Evolutionary conservation across 2,329 filamentous ascomycete genomes (phyloP), one percentile per base, ranked within the genome.

Genomic region (Aspergillus ochraceus): DNA sequence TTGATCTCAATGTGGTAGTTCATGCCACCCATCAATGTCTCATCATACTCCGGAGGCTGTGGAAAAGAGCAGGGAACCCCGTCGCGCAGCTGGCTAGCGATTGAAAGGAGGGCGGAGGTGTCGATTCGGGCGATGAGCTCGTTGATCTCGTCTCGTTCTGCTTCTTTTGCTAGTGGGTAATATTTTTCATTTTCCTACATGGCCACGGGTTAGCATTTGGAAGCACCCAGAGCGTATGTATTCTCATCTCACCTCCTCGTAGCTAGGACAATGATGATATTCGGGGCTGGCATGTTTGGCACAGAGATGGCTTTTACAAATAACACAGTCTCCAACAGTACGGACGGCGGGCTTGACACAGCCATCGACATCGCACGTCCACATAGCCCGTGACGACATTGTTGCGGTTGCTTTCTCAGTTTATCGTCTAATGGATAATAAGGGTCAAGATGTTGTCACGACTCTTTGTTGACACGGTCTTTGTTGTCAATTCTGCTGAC

Each of bases 1-100:
- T 52, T 57, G 54, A 81, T 64, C 49, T 78, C 72, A 47, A 78
- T 64, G 60, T 81, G 77, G 63, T 76, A 81, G 61, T 81, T 80
- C 74, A 76, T 78, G 4, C 76, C 76, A 1, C 77, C 77, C 74
- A 81, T 81, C 0, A 79, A 70, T 8, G 75, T 73, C 47, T 64
- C 72, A 56, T 78, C 70, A 69, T 79, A 76, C 17, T 69, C 63
- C 36, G 78, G 69, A 19, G n/a, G n/a, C 10, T 70, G 67, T 12
- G 70, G 65, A 19, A 75, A 66, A 19, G 69, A 71, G 56, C 75
- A 80, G 20, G 64, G 55, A 8, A 77, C 60, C 6, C 77, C 77
- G 11, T 65, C 36, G 22, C 76, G 75, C 36, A 80, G 62, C 54
- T 64, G 24, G 52, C 68, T 75, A 24, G 77, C 68, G 46, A 70